phyloP scores from a whole-genome alignment of 2,329 filamentous ascomycete genomes.

The Penicillium sp. region DNA sequence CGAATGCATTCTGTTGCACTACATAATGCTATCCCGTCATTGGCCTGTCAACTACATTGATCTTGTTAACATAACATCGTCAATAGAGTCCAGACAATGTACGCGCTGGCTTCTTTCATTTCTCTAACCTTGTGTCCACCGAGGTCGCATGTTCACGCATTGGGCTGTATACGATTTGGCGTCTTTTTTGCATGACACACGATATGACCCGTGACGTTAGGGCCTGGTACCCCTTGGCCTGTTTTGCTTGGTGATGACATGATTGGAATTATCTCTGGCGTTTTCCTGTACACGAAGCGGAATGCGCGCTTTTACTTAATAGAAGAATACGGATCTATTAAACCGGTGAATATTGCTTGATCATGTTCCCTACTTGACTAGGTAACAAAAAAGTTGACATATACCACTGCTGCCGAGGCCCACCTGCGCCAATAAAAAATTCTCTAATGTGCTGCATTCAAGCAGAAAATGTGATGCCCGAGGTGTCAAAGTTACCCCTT shows the following conservation, averaged over 20 bases:
- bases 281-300: constrained; percentile 2
- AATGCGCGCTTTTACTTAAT: neutral
- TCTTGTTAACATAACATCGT: constrained; percentile 9
- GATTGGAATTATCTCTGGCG: neutral
- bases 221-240: neutral
- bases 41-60: constrained; percentile 6
- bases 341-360: neutral
- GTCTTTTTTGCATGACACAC: neutral
- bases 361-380: neutral
- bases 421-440: too few species aligned
- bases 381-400: too few species aligned
- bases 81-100: constrained; percentile 7
- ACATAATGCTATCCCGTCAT: neutral
- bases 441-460: too few species aligned
- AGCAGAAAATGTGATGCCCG: too few species aligned
- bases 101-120: neutral
- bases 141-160: neutral
- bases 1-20: neutral
- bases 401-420: too few species aligned
- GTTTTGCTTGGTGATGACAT: neutral
- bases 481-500: too few species aligned
- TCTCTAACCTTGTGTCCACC: neutral
- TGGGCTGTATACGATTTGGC: neutral
- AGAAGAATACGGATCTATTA: neutral
- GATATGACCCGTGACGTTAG: constrained; percentile 1